Percentiles rank a stretch among this genome's conserved stretches.
These are phyloP conservation scores for Heterobasidion annosum DNA, from an alignment of 1,284 basidiomycete species.

Conservation along the genomic window DNA sequence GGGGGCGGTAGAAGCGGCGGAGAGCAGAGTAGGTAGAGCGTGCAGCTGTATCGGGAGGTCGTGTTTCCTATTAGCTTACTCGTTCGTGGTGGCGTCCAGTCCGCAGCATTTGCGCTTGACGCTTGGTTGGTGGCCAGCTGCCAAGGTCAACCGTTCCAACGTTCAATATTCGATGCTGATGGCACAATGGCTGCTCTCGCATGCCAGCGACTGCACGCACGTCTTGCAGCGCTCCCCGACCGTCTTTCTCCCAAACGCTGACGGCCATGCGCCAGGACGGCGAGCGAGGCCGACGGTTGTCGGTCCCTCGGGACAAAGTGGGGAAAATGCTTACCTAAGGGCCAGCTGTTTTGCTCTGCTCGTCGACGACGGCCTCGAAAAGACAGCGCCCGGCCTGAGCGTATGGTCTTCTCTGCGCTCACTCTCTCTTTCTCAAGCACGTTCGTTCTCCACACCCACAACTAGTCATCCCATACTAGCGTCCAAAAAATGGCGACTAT, in stretches of 20 bases:
- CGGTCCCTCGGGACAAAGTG: too few relatives aligned
- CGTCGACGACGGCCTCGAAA: neutral
- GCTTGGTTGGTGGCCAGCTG: too few relatives aligned
- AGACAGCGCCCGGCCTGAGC: neutral
- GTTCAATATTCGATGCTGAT: too few relatives aligned
- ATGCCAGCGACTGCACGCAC: too few relatives aligned
- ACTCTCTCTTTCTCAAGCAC: neutral
- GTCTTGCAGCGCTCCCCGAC: too few relatives aligned
- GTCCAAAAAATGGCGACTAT: neutral
- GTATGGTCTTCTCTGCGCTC: neutral
- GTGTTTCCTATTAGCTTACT: neutral
- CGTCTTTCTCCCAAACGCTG: too few relatives aligned
- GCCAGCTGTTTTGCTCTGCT: neutral
- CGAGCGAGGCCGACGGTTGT: too few relatives aligned
- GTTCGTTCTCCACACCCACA: neutral
- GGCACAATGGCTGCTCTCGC: too few relatives aligned
- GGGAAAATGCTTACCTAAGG: neutral
- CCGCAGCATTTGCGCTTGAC: too few relatives aligned
- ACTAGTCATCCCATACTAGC: neutral
- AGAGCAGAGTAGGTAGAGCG: conserved; percentile 7
- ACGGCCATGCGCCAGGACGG: too few relatives aligned
- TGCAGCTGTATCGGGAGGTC: neutral
- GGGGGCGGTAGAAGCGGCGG: conserved; percentile 12
- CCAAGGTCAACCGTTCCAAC: too few relatives aligned
- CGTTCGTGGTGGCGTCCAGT: too few relatives aligned